phyloP scores from a whole-genome alignment of 306 rosid species.

The Cicer arietinum region DNA sequence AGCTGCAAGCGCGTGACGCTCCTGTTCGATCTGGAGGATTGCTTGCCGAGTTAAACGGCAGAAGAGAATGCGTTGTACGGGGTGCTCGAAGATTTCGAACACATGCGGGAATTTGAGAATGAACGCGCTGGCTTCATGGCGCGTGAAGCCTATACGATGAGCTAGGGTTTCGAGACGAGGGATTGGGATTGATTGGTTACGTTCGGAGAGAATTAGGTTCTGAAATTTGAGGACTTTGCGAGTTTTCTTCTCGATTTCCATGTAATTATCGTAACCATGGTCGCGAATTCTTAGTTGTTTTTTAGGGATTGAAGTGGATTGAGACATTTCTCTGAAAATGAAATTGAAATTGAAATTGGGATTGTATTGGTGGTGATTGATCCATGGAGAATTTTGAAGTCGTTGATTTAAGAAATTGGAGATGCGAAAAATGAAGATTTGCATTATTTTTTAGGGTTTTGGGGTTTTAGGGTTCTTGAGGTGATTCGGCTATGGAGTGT shows the following conservation, averaged over 20 bases:
- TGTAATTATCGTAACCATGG: constrained; percentile 88
- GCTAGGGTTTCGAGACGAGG: constrained; percentile 81
- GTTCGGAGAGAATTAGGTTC: constrained; percentile 64
- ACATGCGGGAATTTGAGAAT: constrained; percentile 85
- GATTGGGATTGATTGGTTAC: constrained; percentile 63
- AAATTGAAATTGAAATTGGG: constrained; percentile 38
- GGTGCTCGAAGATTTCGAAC: constrained; percentile 87
- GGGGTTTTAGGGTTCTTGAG: constrained; percentile 33
- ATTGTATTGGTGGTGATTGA: constrained; percentile 47
- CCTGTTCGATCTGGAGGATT: constrained; percentile 75
- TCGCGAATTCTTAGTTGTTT: constrained; percentile 74
- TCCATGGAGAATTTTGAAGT: constrained; percentile 21
- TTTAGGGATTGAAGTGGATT: constrained; percentile 82
- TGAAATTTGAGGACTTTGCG: constrained; percentile 79
- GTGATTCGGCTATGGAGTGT: constrained; percentile 9
- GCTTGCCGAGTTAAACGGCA: constrained; percentile 78
- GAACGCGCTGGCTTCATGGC: constrained; percentile 67
- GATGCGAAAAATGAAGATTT: constrained; percentile 34
- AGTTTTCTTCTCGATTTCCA: constrained; percentile 88
- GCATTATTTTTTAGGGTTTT: constrained; percentile 59
- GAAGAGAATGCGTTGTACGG: constrained; percentile 79
- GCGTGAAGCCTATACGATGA: constrained; percentile 76
- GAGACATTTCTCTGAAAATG: constrained; percentile 55
- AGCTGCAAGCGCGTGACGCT: constrained; percentile 56
- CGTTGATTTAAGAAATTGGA: constrained; percentile 47